Percentiles rank a stretch among this genome's conserved stretches.
Evolutionary conservation across 306 rosid genomes (phyloP).

Genomic region (Vigna unguiculata): DNA sequence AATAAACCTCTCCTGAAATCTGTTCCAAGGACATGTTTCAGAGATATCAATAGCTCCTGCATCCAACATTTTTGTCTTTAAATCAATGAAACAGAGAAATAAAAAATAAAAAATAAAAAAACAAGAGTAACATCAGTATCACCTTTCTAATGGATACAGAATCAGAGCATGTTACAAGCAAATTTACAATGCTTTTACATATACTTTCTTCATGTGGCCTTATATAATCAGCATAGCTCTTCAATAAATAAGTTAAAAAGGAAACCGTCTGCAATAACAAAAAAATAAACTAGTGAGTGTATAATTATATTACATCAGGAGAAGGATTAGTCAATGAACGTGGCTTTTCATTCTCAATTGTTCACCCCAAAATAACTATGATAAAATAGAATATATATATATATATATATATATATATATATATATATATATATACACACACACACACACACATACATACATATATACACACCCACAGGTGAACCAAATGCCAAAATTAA

Average conservation of each 20-base stretch:
- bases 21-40: conserved; percentile 98
- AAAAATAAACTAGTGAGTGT: conserved; percentile 42
- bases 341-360: background rate
- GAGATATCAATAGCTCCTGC: conserved; percentile 95
- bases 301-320: conserved; percentile 17
- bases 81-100: conserved; percentile 32
- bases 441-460: background rate
- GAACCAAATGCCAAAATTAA: conserved; percentile 12
- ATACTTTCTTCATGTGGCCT: conserved; percentile 99
- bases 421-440: no score
- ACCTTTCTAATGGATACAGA: conserved; percentile 98
- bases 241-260: conserved; percentile 90
- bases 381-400: conserved; percentile 35
- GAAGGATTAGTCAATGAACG: conserved; percentile 25
- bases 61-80: conserved; percentile 45
- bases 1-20: conserved; percentile 98
- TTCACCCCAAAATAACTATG: conserved; percentile 14
- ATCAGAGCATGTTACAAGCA: conserved; percentile 97
- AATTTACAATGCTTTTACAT: conserved; percentile 97
- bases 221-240: conserved; percentile 94
- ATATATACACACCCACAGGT: background rate
- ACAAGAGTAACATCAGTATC: conserved; percentile 37
- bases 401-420: no score
- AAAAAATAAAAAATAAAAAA: conserved; percentile 17
- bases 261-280: conserved; percentile 87